phyloP scores from a whole-genome alignment of 1,284 basidiomycete species.

The Acaromyces ingoldii region DNA sequence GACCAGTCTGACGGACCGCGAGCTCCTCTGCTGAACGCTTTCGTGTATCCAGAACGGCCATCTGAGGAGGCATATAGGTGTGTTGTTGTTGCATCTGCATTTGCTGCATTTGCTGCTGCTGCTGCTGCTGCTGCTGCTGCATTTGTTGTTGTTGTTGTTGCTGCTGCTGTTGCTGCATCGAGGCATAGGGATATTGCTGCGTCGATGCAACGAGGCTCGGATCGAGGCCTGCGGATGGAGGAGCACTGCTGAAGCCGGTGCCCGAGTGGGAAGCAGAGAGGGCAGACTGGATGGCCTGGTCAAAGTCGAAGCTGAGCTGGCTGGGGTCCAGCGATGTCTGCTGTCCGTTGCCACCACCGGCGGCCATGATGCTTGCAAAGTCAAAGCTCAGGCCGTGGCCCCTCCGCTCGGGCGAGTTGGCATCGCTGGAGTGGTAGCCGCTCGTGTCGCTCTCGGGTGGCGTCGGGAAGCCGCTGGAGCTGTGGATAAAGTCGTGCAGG shows the following conservation, averaged over 20 bases:
- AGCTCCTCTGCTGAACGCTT: conserved; percentile 2
- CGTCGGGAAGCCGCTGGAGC: conserved; percentile 21
- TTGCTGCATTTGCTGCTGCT: neutral
- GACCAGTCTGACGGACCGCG: no score
- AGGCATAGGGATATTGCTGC: neutral
- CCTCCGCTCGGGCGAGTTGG: neutral
- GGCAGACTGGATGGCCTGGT: no score
- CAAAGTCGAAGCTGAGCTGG: no score
- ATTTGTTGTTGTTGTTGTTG: conserved; percentile 1
- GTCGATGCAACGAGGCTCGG: conserved; percentile 18
- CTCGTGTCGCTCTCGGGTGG: conserved; percentile 22
- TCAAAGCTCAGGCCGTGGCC: neutral
- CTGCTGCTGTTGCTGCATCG: conserved; percentile 11
- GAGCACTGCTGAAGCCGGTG: no score
- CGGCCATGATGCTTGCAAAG: no score
- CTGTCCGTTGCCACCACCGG: no score
- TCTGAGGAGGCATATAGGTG: no score
- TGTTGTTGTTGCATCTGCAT: neutral
- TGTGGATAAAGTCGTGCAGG: conserved; percentile 37
- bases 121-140: neutral
- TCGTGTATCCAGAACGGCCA: neutral
- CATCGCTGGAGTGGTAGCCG: no score
- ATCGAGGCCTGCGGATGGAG: conserved; percentile 8
- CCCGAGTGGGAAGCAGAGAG: no score
- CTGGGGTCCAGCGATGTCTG: no score